phyloP scores from a whole-genome alignment of 192 early-diverging fungal genomes.

The Backusella parvicylindrica region DNA sequence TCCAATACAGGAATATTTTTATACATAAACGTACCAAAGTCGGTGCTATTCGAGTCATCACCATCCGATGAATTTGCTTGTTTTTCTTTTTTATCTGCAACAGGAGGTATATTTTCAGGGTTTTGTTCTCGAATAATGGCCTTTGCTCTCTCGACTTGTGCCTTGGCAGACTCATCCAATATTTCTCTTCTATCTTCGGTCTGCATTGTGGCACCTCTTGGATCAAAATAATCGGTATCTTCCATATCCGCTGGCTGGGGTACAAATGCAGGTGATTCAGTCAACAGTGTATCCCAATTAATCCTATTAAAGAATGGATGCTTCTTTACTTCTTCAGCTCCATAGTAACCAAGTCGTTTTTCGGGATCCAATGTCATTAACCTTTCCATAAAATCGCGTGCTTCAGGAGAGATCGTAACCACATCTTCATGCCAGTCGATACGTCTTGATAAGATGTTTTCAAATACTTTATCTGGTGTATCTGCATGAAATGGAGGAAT shows the following conservation, averaged over 20 bases:
- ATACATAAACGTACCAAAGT: slow-evolving; percentile 92
- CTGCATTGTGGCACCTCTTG: slow-evolving; percentile 71
- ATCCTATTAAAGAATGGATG: slow-evolving; percentile 76
- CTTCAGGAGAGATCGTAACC: slow-evolving; percentile 69
- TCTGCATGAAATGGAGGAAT: slow-evolving; percentile 82
- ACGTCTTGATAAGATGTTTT: slow-evolving; percentile 72
- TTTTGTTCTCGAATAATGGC: slow-evolving; percentile 18
- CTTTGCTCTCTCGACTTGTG: slow-evolving; percentile 34
- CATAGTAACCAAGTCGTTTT: slow-evolving; percentile 63
- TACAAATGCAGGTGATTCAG: slow-evolving; percentile 70
- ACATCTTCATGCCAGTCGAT: slow-evolving; percentile 80
- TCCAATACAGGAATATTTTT: slow-evolving; percentile 89
- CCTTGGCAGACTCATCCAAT: slow-evolving; percentile 33
- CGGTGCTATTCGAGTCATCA: slow-evolving; percentile 27
- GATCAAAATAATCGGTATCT: slow-evolving; percentile 95
- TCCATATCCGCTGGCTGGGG: slow-evolving; percentile 74
- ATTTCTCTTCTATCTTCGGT: slow-evolving; percentile 12
- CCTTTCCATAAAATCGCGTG: slow-evolving; percentile 75
- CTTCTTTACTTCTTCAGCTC: slow-evolving; percentile 71
- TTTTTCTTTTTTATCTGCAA: neutral
- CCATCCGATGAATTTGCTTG: neutral
- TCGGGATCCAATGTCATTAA: slow-evolving; percentile 65
- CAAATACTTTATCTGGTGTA: slow-evolving; percentile 78
- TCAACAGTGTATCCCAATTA: slow-evolving; percentile 65
- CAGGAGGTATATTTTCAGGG: slow-evolving; percentile 3